phyloP scores from a whole-genome alignment of 768 basidiomycete species.

The Xanthoconium purpureum region DNA sequence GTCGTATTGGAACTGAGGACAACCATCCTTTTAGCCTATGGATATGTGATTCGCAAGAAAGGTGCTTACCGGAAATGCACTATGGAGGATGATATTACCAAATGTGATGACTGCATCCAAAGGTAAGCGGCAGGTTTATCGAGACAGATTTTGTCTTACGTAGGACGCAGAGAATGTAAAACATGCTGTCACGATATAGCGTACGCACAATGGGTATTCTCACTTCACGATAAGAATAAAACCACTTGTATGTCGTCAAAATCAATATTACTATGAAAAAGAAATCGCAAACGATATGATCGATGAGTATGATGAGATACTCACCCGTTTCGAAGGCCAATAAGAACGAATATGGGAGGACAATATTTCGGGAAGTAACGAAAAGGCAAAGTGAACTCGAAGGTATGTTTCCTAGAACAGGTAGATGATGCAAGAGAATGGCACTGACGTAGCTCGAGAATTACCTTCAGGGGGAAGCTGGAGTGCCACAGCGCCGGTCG shows the following conservation, averaged over 20 bases:
- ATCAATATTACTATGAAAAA: constrained; percentile 2
- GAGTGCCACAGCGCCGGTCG: background rate
- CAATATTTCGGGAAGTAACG: background rate
- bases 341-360: constrained; percentile 6
- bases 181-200: constrained; percentile 15
- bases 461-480: background rate
- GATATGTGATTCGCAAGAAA: background rate
- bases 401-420: background rate
- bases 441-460: background rate
- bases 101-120: constrained; percentile 11
- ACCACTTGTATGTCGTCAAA: constrained; percentile 5
- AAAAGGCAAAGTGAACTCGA: background rate
- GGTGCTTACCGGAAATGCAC: constrained; percentile 7
- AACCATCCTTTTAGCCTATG: background rate
- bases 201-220: constrained; percentile 1
- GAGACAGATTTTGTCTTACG: background rate
- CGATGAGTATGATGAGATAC: background rate
- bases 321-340: constrained; percentile 11
- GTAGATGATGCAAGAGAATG: no score
- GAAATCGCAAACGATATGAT: background rate
- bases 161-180: constrained; percentile 18
- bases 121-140: background rate
- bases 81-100: constrained; percentile 7
- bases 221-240: constrained; percentile 3
- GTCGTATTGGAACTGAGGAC: constrained; percentile 1